These are phyloP conservation scores for Bryoglossum gracile DNA, from an alignment of 495 filamentous ascomycete species.

Conservation along the genomic window DNA sequence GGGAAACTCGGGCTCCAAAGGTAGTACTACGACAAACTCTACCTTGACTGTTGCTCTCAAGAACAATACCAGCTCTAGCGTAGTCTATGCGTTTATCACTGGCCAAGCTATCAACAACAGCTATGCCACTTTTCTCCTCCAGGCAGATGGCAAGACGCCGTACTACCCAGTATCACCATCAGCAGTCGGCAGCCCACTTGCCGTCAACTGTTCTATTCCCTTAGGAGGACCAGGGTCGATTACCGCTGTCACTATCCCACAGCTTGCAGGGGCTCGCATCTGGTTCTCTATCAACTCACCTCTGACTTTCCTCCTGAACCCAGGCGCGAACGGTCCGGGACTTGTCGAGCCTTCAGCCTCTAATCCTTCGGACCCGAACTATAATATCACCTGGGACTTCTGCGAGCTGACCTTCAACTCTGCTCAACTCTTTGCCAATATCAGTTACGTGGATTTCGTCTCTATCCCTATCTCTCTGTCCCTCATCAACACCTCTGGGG, in stretches of 20 bases:
- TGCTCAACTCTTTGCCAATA: slow-evolving; percentile 63
- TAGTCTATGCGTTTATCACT: slow-evolving; percentile 64
- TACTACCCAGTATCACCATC: slow-evolving; percentile 51
- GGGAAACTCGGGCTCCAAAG: background rate
- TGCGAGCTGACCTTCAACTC: slow-evolving; percentile 69
- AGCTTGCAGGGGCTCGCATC: slow-evolving; percentile 57
- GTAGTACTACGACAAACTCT: too few relatives aligned
- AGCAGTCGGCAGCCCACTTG: slow-evolving; percentile 35
- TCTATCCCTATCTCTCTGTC: slow-evolving; percentile 56
- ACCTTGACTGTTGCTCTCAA: slow-evolving; percentile 48
- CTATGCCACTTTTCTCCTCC: slow-evolving; percentile 52
- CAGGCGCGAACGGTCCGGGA: slow-evolving; percentile 53
- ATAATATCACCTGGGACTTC: slow-evolving; percentile 58
- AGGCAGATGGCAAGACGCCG: slow-evolving; percentile 39
- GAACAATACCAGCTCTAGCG: slow-evolving; percentile 54
- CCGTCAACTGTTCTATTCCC: slow-evolving; percentile 51
- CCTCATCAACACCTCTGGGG: slow-evolving; percentile 44
- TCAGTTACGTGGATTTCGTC: slow-evolving; percentile 70
- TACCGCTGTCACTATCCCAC: slow-evolving; percentile 55
- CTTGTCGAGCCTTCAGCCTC: slow-evolving; percentile 65
- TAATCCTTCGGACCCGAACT: slow-evolving; percentile 59
- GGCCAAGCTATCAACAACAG: slow-evolving; percentile 55
- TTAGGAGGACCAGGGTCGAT: slow-evolving; percentile 55
- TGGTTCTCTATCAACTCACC: slow-evolving; percentile 56
- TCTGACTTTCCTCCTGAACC: slow-evolving; percentile 66